These are phyloP conservation scores for Brassica incana DNA, from an alignment of 345 rosid species.

Conservation along the genomic window DNA sequence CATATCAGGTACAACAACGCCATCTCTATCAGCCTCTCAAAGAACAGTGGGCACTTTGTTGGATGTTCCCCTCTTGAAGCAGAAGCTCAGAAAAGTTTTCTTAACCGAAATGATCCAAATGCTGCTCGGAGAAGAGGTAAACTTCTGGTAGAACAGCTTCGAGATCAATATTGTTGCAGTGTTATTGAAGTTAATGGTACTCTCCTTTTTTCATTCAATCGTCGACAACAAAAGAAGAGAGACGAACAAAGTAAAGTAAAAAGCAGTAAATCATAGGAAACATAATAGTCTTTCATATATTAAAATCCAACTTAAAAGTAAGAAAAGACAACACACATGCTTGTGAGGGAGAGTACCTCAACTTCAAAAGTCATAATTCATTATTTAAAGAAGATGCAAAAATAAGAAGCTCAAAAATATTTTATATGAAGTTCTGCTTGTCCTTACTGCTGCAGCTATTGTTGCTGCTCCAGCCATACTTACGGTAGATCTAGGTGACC, in stretches of 20 bases:
- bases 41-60: slow-evolving; percentile 12
- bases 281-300: too few relatives aligned
- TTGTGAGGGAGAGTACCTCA: too few relatives aligned
- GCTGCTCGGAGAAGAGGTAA: not conserved
- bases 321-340: too few relatives aligned
- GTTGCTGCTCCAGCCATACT: too few relatives aligned
- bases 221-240: not conserved
- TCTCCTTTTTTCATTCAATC: too few relatives aligned
- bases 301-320: too few relatives aligned
- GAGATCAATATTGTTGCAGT: not conserved
- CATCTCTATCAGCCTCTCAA: slow-evolving; percentile 18
- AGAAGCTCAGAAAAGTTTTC: slow-evolving; percentile 4
- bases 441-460: too few relatives aligned
- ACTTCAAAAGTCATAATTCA: too few relatives aligned
- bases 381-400: too few relatives aligned
- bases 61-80: slow-evolving; percentile 13
- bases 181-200: not conserved
- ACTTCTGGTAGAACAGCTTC: not conserved
- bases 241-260: not conserved
- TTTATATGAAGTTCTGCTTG: too few relatives aligned
- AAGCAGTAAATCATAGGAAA: not conserved
- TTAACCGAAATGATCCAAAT: not conserved
- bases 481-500: too few relatives aligned
- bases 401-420: too few relatives aligned
- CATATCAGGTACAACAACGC: not conserved